Percentiles rank a stretch among this genome's conserved stretches.
Conservation (phyloP, 2,329 filamentous ascomycete species). For the Paracoccidioides lutzii region DNA sequence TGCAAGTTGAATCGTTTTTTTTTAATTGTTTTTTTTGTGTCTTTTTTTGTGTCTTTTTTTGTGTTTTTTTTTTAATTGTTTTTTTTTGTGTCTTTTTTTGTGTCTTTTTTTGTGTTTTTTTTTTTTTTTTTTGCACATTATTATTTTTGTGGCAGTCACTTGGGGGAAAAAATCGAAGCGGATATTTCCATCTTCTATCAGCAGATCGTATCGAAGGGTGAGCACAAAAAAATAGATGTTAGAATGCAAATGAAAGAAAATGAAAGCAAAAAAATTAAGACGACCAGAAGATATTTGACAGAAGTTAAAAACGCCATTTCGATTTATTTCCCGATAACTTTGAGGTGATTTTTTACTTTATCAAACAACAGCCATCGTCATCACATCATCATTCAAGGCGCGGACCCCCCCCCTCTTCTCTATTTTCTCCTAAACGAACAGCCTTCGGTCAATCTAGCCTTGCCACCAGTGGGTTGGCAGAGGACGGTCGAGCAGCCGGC, state of each 20-base stretch:
- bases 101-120: constrained; percentile 47
- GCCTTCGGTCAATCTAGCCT: constrained; percentile 97
- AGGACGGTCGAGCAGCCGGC: constrained; percentile 98
- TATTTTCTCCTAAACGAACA: constrained; percentile 99
- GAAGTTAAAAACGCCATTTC: constrained; percentile 13
- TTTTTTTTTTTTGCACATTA: constrained; percentile 50
- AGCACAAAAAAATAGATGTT: background rate
- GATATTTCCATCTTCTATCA: constrained; percentile 38
- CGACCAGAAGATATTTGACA: constrained; percentile 6
- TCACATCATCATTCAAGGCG: constrained; percentile 5
- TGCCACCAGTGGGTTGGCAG: constrained; percentile 98
- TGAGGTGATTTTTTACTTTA: constrained; percentile 18
- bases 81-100: constrained; percentile 54
- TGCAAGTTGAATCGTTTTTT: constrained; percentile 37
- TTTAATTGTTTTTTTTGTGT: background rate
- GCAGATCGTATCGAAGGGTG: constrained; percentile 10
- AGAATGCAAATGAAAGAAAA: constrained; percentile 7
- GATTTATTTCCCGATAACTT: constrained; percentile 14
- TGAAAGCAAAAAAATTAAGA: constrained; percentile 5
- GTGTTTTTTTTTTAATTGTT: constrained; percentile 57
- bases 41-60: no score
- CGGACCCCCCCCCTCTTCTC: constrained; percentile 10
- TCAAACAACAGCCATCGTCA: constrained; percentile 3
- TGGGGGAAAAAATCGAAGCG: background rate
- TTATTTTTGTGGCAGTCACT: constrained; percentile 8